A percentile compares a stretch with the other conserved stretches of the same genome.
Conservation (phyloP, 352 stramenopile genomes). For the Sclerospora graminicola region DNA sequence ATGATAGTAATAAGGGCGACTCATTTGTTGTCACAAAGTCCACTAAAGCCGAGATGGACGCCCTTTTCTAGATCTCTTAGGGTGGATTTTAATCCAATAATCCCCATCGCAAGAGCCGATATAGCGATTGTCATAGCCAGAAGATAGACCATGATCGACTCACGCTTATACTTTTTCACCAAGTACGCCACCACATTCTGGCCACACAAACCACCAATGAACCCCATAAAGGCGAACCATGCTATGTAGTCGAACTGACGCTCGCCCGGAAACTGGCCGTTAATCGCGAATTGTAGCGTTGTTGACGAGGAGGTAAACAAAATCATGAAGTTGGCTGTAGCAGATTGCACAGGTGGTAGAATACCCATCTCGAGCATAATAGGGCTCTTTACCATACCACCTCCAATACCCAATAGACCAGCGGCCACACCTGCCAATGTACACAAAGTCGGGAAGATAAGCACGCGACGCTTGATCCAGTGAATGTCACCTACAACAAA, state of each 20-base stretch:
- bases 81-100: conserved; percentile 49
- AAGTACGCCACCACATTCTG: conserved; percentile 82
- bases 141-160: conserved; percentile 80
- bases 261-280: conserved; percentile 62
- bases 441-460: conserved; percentile 90
- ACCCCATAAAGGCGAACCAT: conserved; percentile 87
- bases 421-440: conserved; percentile 90
- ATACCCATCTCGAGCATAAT: conserved; percentile 98
- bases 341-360: conserved; percentile 76
- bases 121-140: conserved; percentile 59
- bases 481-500: conserved; percentile 92
- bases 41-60: conserved; percentile 50
- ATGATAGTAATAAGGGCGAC: background rate
- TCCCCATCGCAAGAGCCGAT: conserved; percentile 58
- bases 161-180: conserved; percentile 85
- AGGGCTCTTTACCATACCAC: conserved; percentile 95
- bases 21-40: conserved; percentile 54
- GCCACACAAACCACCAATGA: conserved; percentile 66
- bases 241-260: conserved; percentile 88
- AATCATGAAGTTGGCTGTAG: conserved; percentile 89
- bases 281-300: conserved; percentile 82
- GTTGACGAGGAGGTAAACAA: conserved; percentile 90
- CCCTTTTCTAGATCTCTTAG: conserved; percentile 47
- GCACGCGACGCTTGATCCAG: conserved; percentile 84
- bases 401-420: conserved; percentile 92